Conservation (phyloP, 306 rosid species). For the Malus orientalis region DNA sequence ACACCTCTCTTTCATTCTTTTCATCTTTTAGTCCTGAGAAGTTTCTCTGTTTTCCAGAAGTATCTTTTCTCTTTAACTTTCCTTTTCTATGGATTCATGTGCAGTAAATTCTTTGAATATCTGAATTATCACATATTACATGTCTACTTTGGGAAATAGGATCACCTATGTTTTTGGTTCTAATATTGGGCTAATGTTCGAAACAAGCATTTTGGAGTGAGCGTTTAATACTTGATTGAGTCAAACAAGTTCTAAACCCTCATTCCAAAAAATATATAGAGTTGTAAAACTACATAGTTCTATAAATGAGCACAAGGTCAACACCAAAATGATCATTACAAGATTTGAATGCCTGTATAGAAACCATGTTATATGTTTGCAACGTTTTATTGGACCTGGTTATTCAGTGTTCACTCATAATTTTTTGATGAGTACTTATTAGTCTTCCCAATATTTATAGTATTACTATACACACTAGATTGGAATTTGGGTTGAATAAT, state of each 20-base stretch:
- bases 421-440: neutral
- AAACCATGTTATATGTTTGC: neutral
- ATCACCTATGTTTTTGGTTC: neutral
- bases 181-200: neutral
- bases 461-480: neutral
- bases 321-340: neutral
- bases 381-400: neutral
- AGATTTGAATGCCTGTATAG: neutral
- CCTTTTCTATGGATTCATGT: neutral
- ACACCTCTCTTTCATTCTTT: neutral
- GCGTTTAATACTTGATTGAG: neutral
- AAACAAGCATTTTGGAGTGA: neutral
- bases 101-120: neutral
- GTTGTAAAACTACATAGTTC: neutral
- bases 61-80: neutral
- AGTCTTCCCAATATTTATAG: neutral
- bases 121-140: neutral
- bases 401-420: neutral
- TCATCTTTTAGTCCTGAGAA: neutral
- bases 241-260: too few species aligned
- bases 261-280: neutral
- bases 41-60: conserved; percentile 7
- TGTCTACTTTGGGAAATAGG: neutral
- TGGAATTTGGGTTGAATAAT: neutral
- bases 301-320: neutral